A percentile compares a stretch with the other conserved stretches of the same genome.
These are phyloP conservation scores for Aureobasidium leucospermi DNA, from an alignment of 2,329 filamentous ascomycete species.

Conservation along the genomic window DNA sequence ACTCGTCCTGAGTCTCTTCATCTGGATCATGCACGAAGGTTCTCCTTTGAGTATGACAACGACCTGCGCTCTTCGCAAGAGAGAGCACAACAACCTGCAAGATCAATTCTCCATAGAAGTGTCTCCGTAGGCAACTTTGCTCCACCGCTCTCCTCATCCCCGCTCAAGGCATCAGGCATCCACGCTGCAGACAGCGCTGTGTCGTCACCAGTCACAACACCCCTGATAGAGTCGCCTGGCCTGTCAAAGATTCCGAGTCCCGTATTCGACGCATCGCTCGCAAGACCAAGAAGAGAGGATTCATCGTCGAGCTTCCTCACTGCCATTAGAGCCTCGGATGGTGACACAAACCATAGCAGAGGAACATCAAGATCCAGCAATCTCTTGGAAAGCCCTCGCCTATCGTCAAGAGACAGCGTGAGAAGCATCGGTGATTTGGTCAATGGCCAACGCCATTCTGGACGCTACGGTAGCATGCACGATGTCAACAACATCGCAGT, in stretches of 20 bases:
- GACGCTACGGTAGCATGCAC: conserved; percentile 1
- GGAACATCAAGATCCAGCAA: conserved; percentile 21
- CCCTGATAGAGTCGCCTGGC: background rate
- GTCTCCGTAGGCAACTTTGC: background rate
- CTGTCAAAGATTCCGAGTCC: conserved; percentile 38
- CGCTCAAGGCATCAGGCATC: background rate
- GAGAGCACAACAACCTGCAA: background rate
- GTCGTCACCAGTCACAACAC: background rate
- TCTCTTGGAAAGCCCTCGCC: background rate
- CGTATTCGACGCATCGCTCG: conserved; percentile 25
- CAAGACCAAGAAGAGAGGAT: conserved; percentile 31
- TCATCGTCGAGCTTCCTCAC: conserved; percentile 34
- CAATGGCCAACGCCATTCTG: background rate
- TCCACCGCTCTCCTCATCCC: background rate
- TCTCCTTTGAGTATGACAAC: conserved; percentile 39
- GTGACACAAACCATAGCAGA: conserved; percentile 22
- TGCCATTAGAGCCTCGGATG: conserved; percentile 19
- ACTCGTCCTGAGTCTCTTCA: background rate
- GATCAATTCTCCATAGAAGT: background rate
- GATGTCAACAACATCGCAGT: conserved; percentile 1
- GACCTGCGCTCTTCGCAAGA: conserved; percentile 21
- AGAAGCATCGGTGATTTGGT: background rate
- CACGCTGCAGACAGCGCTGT: background rate
- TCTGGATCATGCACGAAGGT: conserved; percentile 25
- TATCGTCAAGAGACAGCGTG: background rate